Conservation (phyloP, 1,284 basidiomycete genomes). For the Ganoderma multipileum region DNA sequence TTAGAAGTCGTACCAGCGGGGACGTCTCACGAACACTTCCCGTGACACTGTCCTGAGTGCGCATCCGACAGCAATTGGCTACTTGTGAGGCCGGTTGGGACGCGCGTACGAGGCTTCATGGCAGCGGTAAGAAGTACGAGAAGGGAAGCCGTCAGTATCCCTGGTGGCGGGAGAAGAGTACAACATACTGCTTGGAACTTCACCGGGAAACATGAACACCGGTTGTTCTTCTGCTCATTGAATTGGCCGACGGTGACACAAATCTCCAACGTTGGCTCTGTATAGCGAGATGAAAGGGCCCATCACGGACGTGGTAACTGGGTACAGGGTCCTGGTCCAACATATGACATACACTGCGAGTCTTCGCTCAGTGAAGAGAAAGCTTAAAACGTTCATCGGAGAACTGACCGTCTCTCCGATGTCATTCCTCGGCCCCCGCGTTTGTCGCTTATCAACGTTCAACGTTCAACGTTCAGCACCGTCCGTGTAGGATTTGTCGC, state of each 20-base stretch:
- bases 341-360: neutral
- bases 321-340: neutral
- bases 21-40: neutral
- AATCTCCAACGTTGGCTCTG: neutral
- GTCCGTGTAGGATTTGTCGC: neutral
- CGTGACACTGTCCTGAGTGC: neutral
- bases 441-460: neutral
- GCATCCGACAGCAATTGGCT: neutral
- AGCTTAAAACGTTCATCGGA: neutral
- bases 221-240: neutral
- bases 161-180: neutral
- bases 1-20: neutral
- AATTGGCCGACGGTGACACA: neutral
- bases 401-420: neutral
- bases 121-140: neutral
- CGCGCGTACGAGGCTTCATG: neutral
- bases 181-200: neutral
- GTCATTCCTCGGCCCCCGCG: neutral
- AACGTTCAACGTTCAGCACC: neutral
- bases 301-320: neutral
- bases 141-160: neutral
- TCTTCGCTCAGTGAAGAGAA: neutral
- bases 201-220: neutral
- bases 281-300: neutral
- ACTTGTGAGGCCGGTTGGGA: neutral